phyloP scores from a whole-genome alignment of 306 rosid species.

The Mucuna pruriens region DNA sequence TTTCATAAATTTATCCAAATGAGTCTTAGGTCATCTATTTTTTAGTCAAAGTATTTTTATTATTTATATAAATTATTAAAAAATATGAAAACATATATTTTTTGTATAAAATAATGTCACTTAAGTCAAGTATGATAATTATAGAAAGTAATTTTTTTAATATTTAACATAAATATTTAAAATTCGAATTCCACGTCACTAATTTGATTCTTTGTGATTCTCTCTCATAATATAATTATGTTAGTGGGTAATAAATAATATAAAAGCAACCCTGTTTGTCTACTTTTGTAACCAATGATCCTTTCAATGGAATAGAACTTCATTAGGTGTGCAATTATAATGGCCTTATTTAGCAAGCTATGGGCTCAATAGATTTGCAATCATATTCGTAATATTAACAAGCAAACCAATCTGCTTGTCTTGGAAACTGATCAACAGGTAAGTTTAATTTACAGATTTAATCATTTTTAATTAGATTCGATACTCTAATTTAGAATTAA shows the following conservation, averaged over 20 bases:
- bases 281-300: not conserved
- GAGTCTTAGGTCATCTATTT: not conserved
- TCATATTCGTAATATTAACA: not conserved
- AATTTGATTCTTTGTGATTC: not conserved
- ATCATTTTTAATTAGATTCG: not conserved
- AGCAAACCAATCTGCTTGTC: not conserved
- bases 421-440: not conserved
- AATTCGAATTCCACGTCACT: too few relatives aligned
- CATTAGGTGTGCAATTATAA: not conserved
- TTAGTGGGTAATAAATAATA: not conserved
- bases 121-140: too few relatives aligned
- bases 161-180: too few relatives aligned
- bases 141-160: too few relatives aligned
- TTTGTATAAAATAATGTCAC: too few relatives aligned
- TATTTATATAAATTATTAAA: not conserved
- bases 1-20: not conserved
- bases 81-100: too few relatives aligned
- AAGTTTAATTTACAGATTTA: not conserved
- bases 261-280: not conserved
- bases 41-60: not conserved
- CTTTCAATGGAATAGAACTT: not conserved
- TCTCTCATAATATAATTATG: not conserved
- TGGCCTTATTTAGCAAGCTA: not conserved
- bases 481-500: not conserved
- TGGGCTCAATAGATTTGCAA: not conserved